Percentiles rank a stretch among this genome's conserved stretches.
Conservation (phyloP, 306 rosid species). For the Quercus dentata region DNA sequence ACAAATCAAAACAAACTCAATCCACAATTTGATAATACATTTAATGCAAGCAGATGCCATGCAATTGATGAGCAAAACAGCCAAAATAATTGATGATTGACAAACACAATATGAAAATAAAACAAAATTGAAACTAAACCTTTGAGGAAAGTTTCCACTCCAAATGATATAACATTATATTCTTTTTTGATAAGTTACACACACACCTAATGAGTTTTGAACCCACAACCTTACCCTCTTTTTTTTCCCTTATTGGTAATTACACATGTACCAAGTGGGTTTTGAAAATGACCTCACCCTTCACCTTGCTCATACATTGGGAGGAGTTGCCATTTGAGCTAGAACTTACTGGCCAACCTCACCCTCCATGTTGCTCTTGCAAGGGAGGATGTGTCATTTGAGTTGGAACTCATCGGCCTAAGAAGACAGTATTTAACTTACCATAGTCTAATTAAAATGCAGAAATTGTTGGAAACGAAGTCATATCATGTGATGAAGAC, state of each 20-base stretch:
- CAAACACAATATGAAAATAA: neutral
- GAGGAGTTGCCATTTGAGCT: no score
- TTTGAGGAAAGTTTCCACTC: neutral
- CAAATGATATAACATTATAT: neutral
- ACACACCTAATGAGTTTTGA: no score
- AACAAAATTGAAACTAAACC: neutral
- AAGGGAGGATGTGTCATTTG: no score
- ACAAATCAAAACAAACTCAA: neutral
- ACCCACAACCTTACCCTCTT: no score
- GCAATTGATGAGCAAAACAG: neutral
- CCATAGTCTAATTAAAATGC: neutral
- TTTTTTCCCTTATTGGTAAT: no score
- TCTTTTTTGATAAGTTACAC: no score
- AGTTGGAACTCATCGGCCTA: neutral
- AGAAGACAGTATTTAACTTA: neutral
- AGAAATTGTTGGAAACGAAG: slow-evolving; percentile 10
- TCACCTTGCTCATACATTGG: no score
- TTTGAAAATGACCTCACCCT: no score
- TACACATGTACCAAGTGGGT: no score
- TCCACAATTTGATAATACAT: neutral
- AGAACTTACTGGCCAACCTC: no score
- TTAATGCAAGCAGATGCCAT: neutral
- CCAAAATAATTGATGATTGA: neutral
- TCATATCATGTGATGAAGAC: neutral
- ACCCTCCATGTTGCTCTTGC: no score